Evolutionary conservation across 169 alveolate species (phyloP).

Genomic region (Eimeria tenella): DNA sequence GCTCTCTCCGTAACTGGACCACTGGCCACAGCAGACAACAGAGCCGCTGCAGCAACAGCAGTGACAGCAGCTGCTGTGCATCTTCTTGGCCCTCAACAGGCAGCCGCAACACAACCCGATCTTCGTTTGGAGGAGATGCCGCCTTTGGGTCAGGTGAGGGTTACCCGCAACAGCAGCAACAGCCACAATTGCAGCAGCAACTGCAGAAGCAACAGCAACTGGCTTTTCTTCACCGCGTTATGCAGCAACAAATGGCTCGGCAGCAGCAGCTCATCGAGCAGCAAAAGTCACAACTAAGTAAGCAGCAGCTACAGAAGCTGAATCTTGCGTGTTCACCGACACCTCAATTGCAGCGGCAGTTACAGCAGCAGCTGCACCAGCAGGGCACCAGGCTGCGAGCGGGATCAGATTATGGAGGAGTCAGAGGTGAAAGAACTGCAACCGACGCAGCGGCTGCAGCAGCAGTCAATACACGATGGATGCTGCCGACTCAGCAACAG

Average conservation of each 20-base stretch:
- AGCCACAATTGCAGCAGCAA: conserved; percentile 16
- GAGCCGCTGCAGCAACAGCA: conserved; percentile 44
- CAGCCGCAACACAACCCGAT: conserved; percentile 39
- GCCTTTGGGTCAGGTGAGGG: conserved; percentile 7
- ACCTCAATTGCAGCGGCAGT: background rate
- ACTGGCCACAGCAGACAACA: background rate
- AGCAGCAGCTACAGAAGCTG: conserved; percentile 4
- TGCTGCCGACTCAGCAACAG: conserved; percentile 49
- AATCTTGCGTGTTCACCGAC: background rate
- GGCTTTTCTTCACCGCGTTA: conserved; percentile 1
- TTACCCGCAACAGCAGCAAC: conserved; percentile 61
- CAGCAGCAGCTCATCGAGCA: conserved; percentile 71
- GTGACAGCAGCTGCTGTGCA: conserved; percentile 56
- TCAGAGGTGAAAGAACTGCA: background rate
- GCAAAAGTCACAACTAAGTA: background rate
- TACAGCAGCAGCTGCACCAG: background rate
- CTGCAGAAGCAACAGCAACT: conserved; percentile 27
- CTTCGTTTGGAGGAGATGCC: conserved; percentile 19
- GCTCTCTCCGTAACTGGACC: background rate
- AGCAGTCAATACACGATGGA: conserved; percentile 20
- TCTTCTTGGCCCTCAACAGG: conserved; percentile 31
- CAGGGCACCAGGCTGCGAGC: background rate
- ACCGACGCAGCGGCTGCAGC: conserved; percentile 58
- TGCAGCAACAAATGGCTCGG: conserved; percentile 41
- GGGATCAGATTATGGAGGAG: background rate